Base-by-base conservation (phyloP, 164 flowering plant species). In the Piper betle region DNA sequence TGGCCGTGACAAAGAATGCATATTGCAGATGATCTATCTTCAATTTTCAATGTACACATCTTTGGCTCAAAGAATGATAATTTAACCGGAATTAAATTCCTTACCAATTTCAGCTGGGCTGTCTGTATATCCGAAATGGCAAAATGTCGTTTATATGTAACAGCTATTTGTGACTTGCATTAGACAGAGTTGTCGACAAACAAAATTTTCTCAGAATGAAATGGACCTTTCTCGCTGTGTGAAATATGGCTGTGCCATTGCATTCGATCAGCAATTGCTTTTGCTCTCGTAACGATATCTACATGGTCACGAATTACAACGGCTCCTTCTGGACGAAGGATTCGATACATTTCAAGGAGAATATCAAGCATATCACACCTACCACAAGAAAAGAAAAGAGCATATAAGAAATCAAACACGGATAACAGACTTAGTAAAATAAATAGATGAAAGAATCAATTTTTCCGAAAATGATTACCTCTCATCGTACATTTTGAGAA, bases 241-340 rank as follows among this genome's bases (percentile, higher is more conserved):
- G 71, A 61, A 20, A 81, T 66, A 58, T 33, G 59, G 58, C 74
- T 63, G n/a, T 78, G 69, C 85, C 84, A 83, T 66, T 73, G 71
- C 77, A 83, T 70, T 48, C 68, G 57, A 37, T 75, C 78, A 9
- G 75, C 74, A 6, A 76, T 61, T 54, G 52, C 62, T 62, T 77
- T 80, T 15, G 69, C 77, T 70, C 77, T 78, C 37, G 70, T 69
- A 59, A 81, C 60, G 3, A 76, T 37, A 39, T 81, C 82, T 0
- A 80, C 73, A 42, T 78, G 80, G 64, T 84, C 88, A 57, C 88
- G 71, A 39, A 82, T 73, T 50, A 83, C 75, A n/a, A 78, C 71
- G 40, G 79, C 68, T 5, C 87, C 87, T 58, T 75, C 57, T 0
- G 83, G 87, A 3, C 84, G 79, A 63, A 81, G 74, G 65, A 83